A percentile compares a stretch with the other conserved stretches of the same genome.
Conservation (phyloP, 164 flowering plant genomes). For the Chimonanthus praecox region DNA sequence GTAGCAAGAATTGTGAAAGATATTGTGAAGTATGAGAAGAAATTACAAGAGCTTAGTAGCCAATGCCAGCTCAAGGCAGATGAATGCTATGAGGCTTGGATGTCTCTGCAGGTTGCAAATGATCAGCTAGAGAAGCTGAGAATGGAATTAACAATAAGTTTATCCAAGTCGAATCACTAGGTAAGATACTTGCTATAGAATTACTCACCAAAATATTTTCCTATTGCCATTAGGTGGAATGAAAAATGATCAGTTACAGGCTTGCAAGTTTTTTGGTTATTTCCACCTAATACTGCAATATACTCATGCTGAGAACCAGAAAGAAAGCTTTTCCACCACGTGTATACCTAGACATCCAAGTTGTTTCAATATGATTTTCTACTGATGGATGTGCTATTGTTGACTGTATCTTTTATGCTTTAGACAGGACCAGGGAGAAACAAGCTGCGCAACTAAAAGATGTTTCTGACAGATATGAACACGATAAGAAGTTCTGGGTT, state of each 20-base stretch:
- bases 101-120: slow-evolving; percentile 66
- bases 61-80: slow-evolving; percentile 55
- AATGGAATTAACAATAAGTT: slow-evolving; percentile 58
- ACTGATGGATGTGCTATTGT: background rate
- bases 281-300: background rate
- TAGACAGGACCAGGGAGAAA: slow-evolving; percentile 55
- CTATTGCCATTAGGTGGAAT: background rate
- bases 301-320: too few relatives aligned
- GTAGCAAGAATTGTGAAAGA: slow-evolving; percentile 37
- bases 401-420: background rate
- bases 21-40: slow-evolving; percentile 59
- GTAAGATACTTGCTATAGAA: slow-evolving; percentile 26
- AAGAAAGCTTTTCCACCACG: too few relatives aligned
- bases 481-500: slow-evolving; percentile 52
- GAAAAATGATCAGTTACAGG: background rate
- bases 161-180: slow-evolving; percentile 44
- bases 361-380: background rate
- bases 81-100: slow-evolving; percentile 87
- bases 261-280: background rate
- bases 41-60: slow-evolving; percentile 51
- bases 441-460: slow-evolving; percentile 49
- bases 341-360: background rate
- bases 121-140: slow-evolving; percentile 60
- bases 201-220: too few relatives aligned
- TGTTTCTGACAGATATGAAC: slow-evolving; percentile 49